These are phyloP conservation scores for Sporothrix phasma DNA, from an alignment of 2,329 filamentous ascomycete species.

Conservation along the genomic window DNA sequence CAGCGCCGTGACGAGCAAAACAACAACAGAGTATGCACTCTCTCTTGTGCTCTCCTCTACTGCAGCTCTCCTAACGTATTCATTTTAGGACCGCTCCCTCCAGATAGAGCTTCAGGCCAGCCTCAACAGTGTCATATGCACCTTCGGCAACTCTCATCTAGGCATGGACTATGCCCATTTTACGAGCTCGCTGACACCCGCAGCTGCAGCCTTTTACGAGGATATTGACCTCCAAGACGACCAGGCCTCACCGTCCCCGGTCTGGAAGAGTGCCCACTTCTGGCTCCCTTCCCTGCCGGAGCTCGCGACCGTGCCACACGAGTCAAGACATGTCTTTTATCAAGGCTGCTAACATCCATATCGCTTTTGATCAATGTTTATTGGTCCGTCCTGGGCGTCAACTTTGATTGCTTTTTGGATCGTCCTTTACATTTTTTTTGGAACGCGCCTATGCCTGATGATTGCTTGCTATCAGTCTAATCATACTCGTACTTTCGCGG, in stretches of 20 bases:
- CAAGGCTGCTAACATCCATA: too few species aligned
- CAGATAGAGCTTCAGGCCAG: constrained; percentile 13
- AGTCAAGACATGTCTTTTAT: not conserved
- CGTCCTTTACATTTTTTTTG: not conserved
- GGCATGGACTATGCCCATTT: constrained; percentile 4
- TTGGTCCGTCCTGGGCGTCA: too few species aligned
- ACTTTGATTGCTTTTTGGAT: too few species aligned
- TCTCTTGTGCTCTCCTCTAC: not conserved
- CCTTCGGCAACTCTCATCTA: constrained; percentile 1
- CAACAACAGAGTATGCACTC: not conserved
- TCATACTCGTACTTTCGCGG: not conserved
- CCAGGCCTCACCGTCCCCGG: not conserved
- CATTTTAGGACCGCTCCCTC: constrained; percentile 8
- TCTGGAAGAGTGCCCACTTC: constrained; percentile 6
- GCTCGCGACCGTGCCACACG: not conserved
- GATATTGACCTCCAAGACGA: not conserved
- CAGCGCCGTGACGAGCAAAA: constrained; percentile 18
- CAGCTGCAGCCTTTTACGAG: not conserved
- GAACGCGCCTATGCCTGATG: not conserved
- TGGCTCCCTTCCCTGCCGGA: not conserved
- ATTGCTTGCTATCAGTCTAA: not conserved
- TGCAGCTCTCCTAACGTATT: not conserved
- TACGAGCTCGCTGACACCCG: not conserved
- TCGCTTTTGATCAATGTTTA: too few species aligned
- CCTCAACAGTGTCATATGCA: constrained; percentile 11